Base-by-base conservation (phyloP, 2,329 filamentous ascomycete genomes). In the Cladosporium sp. region DNA sequence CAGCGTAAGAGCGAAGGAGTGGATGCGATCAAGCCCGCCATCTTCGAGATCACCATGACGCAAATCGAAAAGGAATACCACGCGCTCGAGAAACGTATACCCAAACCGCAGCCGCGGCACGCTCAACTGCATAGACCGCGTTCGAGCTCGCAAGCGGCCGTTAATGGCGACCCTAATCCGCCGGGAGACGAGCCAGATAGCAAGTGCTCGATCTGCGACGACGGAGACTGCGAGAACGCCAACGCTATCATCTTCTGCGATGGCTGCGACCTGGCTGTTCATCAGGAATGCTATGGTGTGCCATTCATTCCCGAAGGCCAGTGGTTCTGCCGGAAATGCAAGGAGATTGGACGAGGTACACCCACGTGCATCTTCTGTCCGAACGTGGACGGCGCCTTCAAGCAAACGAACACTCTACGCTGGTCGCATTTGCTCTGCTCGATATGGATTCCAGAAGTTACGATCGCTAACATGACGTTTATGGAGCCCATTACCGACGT, bases 11-110 rank as follows among this genome's bases (percentile, higher is more conserved):
- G 81, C 19, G 81, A 86, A 59, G 83, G 85, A 43, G 82, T 89
- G 18, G 89, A 95, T 60, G 78, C 84, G 2, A 93, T 98, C 63
- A 95, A 91, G 45, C 88, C 91, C 16, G 91, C 95, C 57, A 83
- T 96, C 46, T 96, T 98, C 64, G 93, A 98, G 68, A 95, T 97
- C 57, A 95, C 91, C 13, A 95, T 98, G 73, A 98, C 93, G 9
- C 96, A 96, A 70, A 96, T 98, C 55, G 93, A 98, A 70, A 96
- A 96, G 71, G 92, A 97, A 68, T 98, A 93, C 89, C 89, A 97
- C 68, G 87, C 89, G 5, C 76, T 98, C 7, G 93, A 98, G 70
- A 96, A 95, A 74, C 81, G 90, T 56, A 97, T 98, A 66, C 93
- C 93, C 0, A 98, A 98, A 68, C 89, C 91, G 11, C 95, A 95